phyloP scores from a whole-genome alignment of 495 filamentous ascomycete genomes.

The Podospora anserina region DNA sequence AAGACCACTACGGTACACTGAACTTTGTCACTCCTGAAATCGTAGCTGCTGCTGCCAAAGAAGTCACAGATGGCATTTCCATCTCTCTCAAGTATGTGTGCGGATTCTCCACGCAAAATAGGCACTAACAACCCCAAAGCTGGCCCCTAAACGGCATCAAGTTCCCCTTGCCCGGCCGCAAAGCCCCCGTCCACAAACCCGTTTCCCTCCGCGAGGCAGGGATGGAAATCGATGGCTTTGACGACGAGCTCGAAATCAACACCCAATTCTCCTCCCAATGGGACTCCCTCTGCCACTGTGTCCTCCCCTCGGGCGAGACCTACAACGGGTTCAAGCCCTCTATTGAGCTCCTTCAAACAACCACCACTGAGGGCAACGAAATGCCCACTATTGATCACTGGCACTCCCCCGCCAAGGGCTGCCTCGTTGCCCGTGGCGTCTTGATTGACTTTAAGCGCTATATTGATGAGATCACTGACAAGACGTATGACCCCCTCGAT shows the following conservation, averaged over 20 bases:
- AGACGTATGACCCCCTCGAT: constrained; percentile 54
- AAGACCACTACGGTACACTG: constrained; percentile 56
- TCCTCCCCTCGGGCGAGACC: constrained; percentile 35
- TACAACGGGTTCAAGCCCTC: constrained; percentile 53
- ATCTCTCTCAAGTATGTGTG: constrained; percentile 56
- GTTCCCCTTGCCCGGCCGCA: constrained; percentile 50
- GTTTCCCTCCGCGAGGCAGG: constrained; percentile 42
- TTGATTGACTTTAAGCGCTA: constrained; percentile 53
- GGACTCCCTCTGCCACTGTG: constrained; percentile 66
- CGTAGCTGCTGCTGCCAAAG: constrained; percentile 48
- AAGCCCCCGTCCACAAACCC: constrained; percentile 50
- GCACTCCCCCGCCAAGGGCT: constrained; percentile 38
- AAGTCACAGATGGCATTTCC: constrained; percentile 53
- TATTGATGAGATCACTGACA: constrained; percentile 45
- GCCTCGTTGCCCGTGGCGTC: constrained; percentile 56
- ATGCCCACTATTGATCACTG: constrained; percentile 43
- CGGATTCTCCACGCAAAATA: not conserved
- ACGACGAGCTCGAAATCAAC: constrained; percentile 65
- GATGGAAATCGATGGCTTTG: constrained; percentile 36
- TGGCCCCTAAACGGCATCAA: constrained; percentile 48
- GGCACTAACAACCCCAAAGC: constrained; percentile 19
- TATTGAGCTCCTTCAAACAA: constrained; percentile 25
- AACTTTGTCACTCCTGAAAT: constrained; percentile 58
- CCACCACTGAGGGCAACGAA: constrained; percentile 28
- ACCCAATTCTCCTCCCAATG: constrained; percentile 75